A percentile compares a stretch with the other conserved stretches of the same genome.
Conservation (phyloP, 306 rosid genomes). For the Hippophae rhamnoides region DNA sequence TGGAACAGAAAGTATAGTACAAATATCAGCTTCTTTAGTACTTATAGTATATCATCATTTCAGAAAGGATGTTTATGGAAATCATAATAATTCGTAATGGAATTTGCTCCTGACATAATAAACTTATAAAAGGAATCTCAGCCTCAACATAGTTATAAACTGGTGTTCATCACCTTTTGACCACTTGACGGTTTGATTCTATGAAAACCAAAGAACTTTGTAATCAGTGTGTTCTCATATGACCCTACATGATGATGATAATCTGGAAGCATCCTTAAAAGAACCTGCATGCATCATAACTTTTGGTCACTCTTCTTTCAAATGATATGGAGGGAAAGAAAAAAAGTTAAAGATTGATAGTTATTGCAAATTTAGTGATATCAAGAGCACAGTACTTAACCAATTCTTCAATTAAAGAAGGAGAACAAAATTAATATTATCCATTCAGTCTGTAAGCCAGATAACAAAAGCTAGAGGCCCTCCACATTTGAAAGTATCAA, state of each 20-base stretch:
- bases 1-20: constrained; percentile 21
- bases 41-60: background rate
- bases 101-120: constrained; percentile 6
- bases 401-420: background rate
- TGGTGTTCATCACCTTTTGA: constrained; percentile 57
- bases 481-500: too few species aligned
- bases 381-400: background rate
- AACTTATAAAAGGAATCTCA: too few species aligned
- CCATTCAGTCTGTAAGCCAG: too few species aligned
- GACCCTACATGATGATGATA: constrained; percentile 88
- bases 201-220: constrained; percentile 96
- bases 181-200: constrained; percentile 95
- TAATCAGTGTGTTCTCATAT: constrained; percentile 82
- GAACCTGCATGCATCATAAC: constrained; percentile 50
- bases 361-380: constrained; percentile 1
- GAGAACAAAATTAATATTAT: background rate
- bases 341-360: constrained; percentile 5
- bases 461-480: too few species aligned
- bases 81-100: background rate
- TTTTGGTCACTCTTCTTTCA: constrained; percentile 24
- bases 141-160: too few species aligned
- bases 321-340: constrained; percentile 4
- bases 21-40: constrained; percentile 21
- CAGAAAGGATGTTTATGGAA: constrained; percentile 8
- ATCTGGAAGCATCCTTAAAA: constrained; percentile 91